Conservation (phyloP, 1,284 basidiomycete genomes). For the Marasmius sp. region DNA sequence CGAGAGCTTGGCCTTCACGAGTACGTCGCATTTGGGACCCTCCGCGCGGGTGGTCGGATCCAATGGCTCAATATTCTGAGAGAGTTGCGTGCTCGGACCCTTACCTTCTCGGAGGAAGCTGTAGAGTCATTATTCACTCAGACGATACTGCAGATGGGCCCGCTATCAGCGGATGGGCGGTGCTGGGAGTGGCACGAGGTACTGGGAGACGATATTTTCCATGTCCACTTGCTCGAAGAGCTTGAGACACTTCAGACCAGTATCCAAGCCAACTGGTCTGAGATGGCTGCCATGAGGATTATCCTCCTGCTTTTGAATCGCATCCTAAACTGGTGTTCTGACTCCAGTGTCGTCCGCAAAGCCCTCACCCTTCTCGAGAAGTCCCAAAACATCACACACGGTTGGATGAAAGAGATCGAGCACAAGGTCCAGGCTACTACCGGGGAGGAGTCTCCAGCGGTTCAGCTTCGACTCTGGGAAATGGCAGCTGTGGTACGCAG, state of each 20-base stretch:
- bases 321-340: background rate
- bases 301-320: background rate
- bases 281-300: background rate
- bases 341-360: background rate
- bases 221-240: background rate
- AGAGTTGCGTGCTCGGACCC: conserved; percentile 33
- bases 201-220: background rate
- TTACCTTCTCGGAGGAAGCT: conserved; percentile 37
- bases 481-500: background rate
- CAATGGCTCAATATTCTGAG: conserved; percentile 52
- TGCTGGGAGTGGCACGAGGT: background rate
- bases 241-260: background rate
- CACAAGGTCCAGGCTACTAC: background rate
- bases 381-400: too few relatives aligned
- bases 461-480: background rate
- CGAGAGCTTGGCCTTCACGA: conserved; percentile 40
- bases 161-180: background rate
- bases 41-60: conserved; percentile 41
- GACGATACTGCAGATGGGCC: conserved; percentile 42
- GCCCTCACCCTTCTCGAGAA: background rate
- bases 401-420: background rate
- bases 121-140: conserved; percentile 41
- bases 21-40: conserved; percentile 37
- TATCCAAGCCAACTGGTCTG: background rate
- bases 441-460: too few relatives aligned